Evolutionary conservation across 1,284 basidiomycete genomes (phyloP), one percentile per base, ranked within the genome.

Genomic region (Earliella scabrosa): DNA sequence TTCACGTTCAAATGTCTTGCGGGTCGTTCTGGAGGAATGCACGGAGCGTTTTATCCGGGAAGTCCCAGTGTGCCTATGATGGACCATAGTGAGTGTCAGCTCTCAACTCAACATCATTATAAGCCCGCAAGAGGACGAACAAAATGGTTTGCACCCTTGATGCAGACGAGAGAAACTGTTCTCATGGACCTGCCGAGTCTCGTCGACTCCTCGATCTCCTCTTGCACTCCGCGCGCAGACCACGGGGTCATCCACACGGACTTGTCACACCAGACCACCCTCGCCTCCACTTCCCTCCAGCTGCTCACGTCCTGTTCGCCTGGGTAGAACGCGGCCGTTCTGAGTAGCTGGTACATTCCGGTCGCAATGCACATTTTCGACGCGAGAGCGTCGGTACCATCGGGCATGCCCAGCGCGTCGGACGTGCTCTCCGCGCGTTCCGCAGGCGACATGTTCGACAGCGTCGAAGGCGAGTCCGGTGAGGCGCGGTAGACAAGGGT

Each of bases 101-200:
- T n/a, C n/a, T n/a, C n/a, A n/a, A n/a, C n/a, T n/a, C n/a, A n/a
- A n/a, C n/a, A n/a, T n/a, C n/a, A n/a, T n/a, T n/a, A n/a, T n/a
- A n/a, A n/a, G n/a, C n/a, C n/a, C n/a, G n/a, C n/a, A n/a, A n/a
- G n/a, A n/a, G 11, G 24, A 45, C 55, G 52, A 45, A 56, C 55
- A n/a, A 56, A 56, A 31, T 56, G 55, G 35, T 56, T 56, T 14
- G 26, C 55, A 2, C 55, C 55, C 16, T 20, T 13, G 6, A 56
- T 14, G 14, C 45, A 40, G 4, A 56, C 39, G 9, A 47, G 13
- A 13, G n/a, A 26, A 3, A 48, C 29, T 3, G 32, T 26, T 20
- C 55, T 39, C 6, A 24, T 24, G 20, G 9, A 1, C 54, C 14
- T 46, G 3, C 55, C 45, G 1, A 21, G 44, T 20, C 41, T 35